Conservation (phyloP, 139 green algal species). For the Tetraselmis chui region DNA sequence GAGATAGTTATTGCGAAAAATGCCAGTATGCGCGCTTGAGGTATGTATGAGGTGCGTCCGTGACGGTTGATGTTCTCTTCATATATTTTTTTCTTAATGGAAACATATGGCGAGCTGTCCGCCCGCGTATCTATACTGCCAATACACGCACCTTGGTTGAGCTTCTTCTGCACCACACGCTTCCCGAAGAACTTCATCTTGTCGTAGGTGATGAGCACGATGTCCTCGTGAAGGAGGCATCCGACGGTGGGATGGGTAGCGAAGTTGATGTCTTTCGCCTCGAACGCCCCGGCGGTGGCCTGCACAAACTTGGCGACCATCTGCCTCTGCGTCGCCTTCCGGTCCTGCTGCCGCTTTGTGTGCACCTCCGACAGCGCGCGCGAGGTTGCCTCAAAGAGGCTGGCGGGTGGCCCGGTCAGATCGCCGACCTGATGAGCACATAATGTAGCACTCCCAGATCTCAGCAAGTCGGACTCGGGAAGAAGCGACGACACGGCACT, state of each 20-base stretch:
- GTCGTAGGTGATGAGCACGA: not conserved
- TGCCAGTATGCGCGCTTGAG: too few relatives aligned
- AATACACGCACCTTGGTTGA: not conserved
- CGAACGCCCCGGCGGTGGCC: not conserved
- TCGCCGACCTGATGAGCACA: not conserved
- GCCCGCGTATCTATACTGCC: too few relatives aligned
- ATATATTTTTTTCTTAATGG: too few relatives aligned
- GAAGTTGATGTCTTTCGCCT: not conserved
- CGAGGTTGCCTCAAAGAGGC: not conserved
- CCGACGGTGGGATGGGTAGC: not conserved
- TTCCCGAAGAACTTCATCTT: not conserved
- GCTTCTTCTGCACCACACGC: not conserved
- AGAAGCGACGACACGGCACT: too few relatives aligned
- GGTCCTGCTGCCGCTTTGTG: not conserved
- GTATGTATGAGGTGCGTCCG: too few relatives aligned
- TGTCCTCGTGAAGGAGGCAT: not conserved
- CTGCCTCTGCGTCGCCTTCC: not conserved
- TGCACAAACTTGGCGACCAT: not conserved
- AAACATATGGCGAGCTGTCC: too few relatives aligned
- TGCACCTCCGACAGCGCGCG: not conserved
- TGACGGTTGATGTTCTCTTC: too few relatives aligned
- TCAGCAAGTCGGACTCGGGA: too few relatives aligned
- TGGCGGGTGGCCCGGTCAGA: not conserved
- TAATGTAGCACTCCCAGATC: too few relatives aligned
- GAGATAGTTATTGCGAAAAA: too few relatives aligned